Conservation (phyloP, 306 rosid genomes). For the Mimosa pudica region DNA sequence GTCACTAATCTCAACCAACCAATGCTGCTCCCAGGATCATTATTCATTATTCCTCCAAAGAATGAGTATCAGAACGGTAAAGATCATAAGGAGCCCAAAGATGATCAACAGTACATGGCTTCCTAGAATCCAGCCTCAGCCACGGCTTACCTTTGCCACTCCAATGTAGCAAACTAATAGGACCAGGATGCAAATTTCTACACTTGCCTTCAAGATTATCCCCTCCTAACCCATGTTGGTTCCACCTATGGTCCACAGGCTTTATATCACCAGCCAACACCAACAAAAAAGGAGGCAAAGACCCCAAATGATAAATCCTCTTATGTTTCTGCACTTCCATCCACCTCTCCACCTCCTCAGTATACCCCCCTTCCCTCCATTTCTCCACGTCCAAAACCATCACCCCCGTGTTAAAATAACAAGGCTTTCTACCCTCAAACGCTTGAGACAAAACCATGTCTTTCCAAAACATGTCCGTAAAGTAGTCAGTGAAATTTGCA, state of each 20-base stretch:
- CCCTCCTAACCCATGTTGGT: conserved; percentile 90
- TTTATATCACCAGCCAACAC: conserved; percentile 72
- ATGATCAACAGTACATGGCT: conserved; percentile 79
- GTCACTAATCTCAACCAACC: not conserved
- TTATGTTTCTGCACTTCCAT: conserved; percentile 78
- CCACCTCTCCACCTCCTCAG: conserved; percentile 69
- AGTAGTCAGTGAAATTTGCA: conserved; percentile 69
- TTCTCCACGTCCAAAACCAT: conserved; percentile 77
- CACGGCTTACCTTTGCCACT: conserved; percentile 95
- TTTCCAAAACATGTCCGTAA: conserved; percentile 68
- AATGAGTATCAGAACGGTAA: conserved; percentile 57
- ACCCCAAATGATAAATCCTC: conserved; percentile 81
- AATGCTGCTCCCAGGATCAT: conserved; percentile 24
- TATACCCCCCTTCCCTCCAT: conserved; percentile 70
- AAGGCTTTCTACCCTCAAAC: conserved; percentile 58
- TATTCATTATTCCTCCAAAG: conserved; percentile 51
- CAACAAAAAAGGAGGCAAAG: conserved; percentile 82
- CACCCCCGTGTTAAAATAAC: conserved; percentile 89
- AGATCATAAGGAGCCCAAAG: conserved; percentile 91
- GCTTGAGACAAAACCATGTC: conserved; percentile 42
- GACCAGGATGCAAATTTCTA: conserved; percentile 78
- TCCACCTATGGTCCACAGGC: conserved; percentile 83
- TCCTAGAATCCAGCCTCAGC: conserved; percentile 87
- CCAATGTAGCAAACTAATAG: conserved; percentile 85
- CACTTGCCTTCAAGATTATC: conserved; percentile 84